Conservation (phyloP, 2,329 filamentous ascomycete genomes). For the Penicillium freii region DNA sequence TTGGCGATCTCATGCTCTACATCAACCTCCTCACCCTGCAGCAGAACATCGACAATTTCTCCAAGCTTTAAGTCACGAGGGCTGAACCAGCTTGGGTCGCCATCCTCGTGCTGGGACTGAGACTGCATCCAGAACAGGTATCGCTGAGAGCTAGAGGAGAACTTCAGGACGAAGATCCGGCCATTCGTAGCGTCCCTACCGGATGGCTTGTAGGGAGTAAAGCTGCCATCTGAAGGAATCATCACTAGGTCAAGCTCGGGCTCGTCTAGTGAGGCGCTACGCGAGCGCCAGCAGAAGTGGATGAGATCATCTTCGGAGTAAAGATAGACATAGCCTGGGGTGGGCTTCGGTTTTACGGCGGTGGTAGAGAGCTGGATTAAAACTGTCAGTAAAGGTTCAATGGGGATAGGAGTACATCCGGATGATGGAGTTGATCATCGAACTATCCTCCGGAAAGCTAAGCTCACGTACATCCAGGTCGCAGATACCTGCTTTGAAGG, state of each 20-base stretch:
- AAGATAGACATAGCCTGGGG: constrained; percentile 85
- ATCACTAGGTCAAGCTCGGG: constrained; percentile 89
- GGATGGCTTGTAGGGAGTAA: constrained; percentile 72
- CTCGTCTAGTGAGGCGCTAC: constrained; percentile 65
- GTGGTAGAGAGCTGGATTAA: constrained; percentile 50
- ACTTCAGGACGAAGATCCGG: constrained; percentile 90
- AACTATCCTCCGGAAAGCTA: neutral
- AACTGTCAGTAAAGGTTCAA: constrained; percentile 10
- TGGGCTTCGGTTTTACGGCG: constrained; percentile 70
- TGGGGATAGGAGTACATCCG: neutral
- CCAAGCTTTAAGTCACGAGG: constrained; percentile 82
- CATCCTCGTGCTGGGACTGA: constrained; percentile 69
- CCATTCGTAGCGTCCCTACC: constrained; percentile 72
- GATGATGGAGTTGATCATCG: constrained; percentile 5
- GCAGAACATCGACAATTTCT: constrained; percentile 75
- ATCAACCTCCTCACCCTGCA: constrained; percentile 87
- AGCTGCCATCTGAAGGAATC: constrained; percentile 85
- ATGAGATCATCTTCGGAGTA: constrained; percentile 91
- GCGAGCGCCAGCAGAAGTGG: constrained; percentile 95
- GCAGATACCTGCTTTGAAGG: constrained; percentile 93
- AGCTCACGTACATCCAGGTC: constrained; percentile 68
- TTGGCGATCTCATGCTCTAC: constrained; percentile 69
- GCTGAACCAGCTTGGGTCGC: constrained; percentile 77
- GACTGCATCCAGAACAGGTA: constrained; percentile 97
- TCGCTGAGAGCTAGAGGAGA: constrained; percentile 84